A percentile compares a stretch with the other conserved stretches of the same genome.
Evolutionary conservation across 2,329 filamentous ascomycete genomes (phyloP).

Genomic region (Fusarium brachygibbosum): DNA sequence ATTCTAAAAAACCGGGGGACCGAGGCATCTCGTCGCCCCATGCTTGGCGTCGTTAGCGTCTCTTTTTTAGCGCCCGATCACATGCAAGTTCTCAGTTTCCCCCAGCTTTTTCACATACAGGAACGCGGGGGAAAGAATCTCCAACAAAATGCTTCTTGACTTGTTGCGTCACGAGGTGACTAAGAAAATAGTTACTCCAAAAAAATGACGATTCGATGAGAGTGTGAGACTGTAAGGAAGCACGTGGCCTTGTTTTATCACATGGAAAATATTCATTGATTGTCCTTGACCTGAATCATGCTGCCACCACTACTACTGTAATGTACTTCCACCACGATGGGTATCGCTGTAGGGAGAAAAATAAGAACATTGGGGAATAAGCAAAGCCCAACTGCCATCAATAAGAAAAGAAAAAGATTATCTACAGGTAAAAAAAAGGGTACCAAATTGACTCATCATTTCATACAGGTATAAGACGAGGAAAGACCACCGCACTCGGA

Average conservation of each 20-base stretch:
- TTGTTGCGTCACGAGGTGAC: conserved; percentile 42
- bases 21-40: conserved; percentile 52
- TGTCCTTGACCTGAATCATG: conserved; percentile 20
- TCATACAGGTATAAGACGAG: conserved; percentile 30
- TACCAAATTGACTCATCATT: conserved; percentile 5
- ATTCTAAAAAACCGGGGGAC: conserved; percentile 48
- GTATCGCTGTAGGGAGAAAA: conserved; percentile 12
- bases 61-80: conserved; percentile 45
- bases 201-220: conserved; percentile 24
- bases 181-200: conserved; percentile 26
- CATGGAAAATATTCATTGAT: conserved; percentile 35
- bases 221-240: conserved; percentile 11
- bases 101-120: conserved; percentile 43
- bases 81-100: conserved; percentile 45
- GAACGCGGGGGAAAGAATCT: conserved; percentile 34
- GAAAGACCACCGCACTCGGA: conserved; percentile 27
- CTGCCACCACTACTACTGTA: background rate
- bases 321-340: conserved; percentile 2
- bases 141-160: conserved; percentile 6
- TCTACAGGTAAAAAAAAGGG: background rate
- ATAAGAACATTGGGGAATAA: conserved; percentile 3
- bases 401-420: background rate
- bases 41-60: conserved; percentile 45
- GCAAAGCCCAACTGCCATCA: conserved; percentile 1
- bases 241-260: conserved; percentile 36